Base-by-base conservation (phyloP, 176 grass and related monocot species). In the Rhynchospora breviuscula region DNA sequence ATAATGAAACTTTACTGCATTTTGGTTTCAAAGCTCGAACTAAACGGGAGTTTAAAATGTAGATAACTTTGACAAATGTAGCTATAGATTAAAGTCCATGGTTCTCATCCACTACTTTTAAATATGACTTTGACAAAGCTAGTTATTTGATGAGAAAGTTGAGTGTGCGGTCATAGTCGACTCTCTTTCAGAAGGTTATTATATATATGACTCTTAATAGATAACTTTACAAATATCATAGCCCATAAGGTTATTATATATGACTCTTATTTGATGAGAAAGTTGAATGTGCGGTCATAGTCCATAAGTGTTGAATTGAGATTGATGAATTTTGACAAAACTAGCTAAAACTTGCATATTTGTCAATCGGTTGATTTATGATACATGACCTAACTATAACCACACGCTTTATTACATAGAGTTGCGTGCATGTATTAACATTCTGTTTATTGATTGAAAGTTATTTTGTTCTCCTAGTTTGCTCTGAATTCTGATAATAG, bases 111-210 rank as follows among this genome's bases (percentile, higher is more conserved):
- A 6, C 48, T 76, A 29, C 48, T 29, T 53, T 54, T 29, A 76
- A 76, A 75, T 76, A 54, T 52, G 72, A 76, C 72, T 48, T 53
- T 53, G 72, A 76, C 47, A 76, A 26, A 72, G 17, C 18, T 5
- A 48, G 68, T 72, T 53, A 52, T 47, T 45, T 72, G 68, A 26
- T 53, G 26, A 76, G 48, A 21, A 54, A 54, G 21, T 76, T 76
- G 53, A 76, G 72, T 76, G 48, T 76, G 46, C 47, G 7, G 72
- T 76, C 72, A 17, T 54, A 53, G 10, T 53, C 72, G 5, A 13
- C 22, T 54, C 53, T 3, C 33, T 76, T 53, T 76, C 12, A 15
- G 53, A 53, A 70, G 35, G 67, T 14, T 35, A 45, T 12, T 45
- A 29, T 29, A 29, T 29, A 29, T 45, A 1, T 44, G 64, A 35